These are phyloP conservation scores for Echinosphaeria canescens DNA, from an alignment of 2,329 filamentous ascomycete genomes.

Conservation along the genomic window DNA sequence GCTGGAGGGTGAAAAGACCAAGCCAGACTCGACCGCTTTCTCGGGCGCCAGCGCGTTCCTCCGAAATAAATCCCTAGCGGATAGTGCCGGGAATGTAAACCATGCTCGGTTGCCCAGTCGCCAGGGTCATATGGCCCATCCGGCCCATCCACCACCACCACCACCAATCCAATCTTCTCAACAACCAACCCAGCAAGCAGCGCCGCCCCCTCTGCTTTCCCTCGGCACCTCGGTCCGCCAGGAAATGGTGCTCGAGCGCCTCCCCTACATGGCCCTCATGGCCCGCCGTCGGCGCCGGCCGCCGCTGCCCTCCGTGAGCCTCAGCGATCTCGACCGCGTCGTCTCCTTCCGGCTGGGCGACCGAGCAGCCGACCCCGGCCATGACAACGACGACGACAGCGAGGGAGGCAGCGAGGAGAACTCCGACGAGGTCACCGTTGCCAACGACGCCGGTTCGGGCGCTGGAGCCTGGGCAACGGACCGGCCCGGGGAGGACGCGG, in stretches of 20 bases:
- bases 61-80: slow-evolving; percentile 4
- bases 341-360: slow-evolving; percentile 43
- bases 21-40: slow-evolving; percentile 11
- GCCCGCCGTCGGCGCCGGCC: slow-evolving; percentile 17
- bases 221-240: slow-evolving; percentile 43
- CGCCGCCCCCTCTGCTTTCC: slow-evolving; percentile 22
- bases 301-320: slow-evolving; percentile 14
- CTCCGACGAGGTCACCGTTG: slow-evolving; percentile 12
- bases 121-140: no score
- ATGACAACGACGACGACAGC: no score
- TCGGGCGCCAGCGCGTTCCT: slow-evolving; percentile 2
- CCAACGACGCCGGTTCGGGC: slow-evolving; percentile 1
- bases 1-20: slow-evolving; percentile 27
- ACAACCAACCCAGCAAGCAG: slow-evolving; percentile 5
- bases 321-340: slow-evolving; percentile 43
- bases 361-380: slow-evolving; percentile 24
- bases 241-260: slow-evolving; percentile 62
- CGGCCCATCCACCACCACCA: no score
- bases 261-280: slow-evolving; percentile 70
- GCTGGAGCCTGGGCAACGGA: slow-evolving; percentile 39
- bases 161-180: slow-evolving; percentile 3
- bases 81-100: background rate
- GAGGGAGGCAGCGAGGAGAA: no score
- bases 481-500: slow-evolving; percentile 28
- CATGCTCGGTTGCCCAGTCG: background rate